These are phyloP conservation scores for Tetrapisispora namnaoensis DNA, from an alignment of 805 yeast genomes.

Conservation along the genomic window DNA sequence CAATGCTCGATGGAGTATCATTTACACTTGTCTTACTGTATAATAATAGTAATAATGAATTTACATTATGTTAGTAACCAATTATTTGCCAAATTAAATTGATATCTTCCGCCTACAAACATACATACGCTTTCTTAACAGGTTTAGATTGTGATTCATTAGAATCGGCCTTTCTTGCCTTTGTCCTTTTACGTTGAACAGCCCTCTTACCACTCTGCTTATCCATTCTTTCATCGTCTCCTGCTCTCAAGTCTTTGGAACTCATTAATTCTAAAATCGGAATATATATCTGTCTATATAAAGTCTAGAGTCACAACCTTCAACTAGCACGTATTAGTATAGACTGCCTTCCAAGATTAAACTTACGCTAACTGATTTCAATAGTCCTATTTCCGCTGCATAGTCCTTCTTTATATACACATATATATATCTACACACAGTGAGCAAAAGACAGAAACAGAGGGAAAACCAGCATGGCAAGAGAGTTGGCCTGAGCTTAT, in stretches of 20 bases:
- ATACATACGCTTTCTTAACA: constrained; percentile 23
- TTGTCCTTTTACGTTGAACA: constrained; percentile 30
- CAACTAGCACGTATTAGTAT: too few relatives aligned
- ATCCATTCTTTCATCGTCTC: constrained; percentile 31
- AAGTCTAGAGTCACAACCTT: too few relatives aligned
- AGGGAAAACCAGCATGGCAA: too few relatives aligned
- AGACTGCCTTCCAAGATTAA: too few relatives aligned
- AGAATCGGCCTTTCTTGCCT: constrained; percentile 23
- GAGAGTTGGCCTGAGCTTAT: too few relatives aligned
- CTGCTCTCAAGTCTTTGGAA: constrained; percentile 18
- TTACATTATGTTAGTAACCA: background rate
- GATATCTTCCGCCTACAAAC: constrained; percentile 3
- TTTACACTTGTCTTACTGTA: constrained; percentile 9
- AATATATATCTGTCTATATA: background rate
- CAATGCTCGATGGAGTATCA: background rate
- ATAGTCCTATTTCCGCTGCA: too few relatives aligned
- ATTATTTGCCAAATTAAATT: too few relatives aligned
- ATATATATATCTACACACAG: too few relatives aligned
- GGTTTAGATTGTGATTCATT: constrained; percentile 11
- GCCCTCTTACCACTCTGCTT: constrained; percentile 35
- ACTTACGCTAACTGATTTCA: too few relatives aligned
- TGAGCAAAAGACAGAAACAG: too few relatives aligned
- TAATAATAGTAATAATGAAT: background rate
- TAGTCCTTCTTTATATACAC: too few relatives aligned
- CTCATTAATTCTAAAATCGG: constrained; percentile 7